These are phyloP conservation scores for Polychaeton citri DNA, from an alignment of 2,329 filamentous ascomycete species.

Conservation along the genomic window DNA sequence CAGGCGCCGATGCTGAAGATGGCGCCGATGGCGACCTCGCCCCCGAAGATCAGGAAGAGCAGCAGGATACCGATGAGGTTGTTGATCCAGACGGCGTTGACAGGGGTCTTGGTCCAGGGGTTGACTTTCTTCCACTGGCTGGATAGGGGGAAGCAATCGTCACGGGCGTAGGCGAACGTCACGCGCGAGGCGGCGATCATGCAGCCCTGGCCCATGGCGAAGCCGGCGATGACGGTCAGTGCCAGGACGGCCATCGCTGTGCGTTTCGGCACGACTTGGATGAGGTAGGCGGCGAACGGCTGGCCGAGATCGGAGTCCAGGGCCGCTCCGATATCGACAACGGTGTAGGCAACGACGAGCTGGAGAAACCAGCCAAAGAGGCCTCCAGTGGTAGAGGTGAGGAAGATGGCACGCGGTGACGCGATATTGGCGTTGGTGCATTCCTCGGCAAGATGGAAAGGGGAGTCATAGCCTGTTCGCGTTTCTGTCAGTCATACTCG, in stretches of 20 bases:
- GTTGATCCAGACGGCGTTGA: constrained; percentile 44
- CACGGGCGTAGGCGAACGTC: constrained; percentile 43
- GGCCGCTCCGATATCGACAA: constrained; percentile 47
- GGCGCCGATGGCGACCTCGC: constrained; percentile 38
- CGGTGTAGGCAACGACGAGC: constrained; percentile 59
- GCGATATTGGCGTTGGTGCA: constrained; percentile 38
- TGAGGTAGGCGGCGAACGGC: constrained; percentile 56
- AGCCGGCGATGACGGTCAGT: constrained; percentile 55
- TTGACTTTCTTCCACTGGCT: constrained; percentile 38
- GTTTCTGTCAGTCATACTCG: neutral
- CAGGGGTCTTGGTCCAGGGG: constrained; percentile 36
- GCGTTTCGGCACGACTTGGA: constrained; percentile 49
- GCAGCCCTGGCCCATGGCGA: constrained; percentile 57
- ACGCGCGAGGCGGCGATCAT: constrained; percentile 41
- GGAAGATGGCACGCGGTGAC: constrained; percentile 42
- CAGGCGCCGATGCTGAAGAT: constrained; percentile 44
- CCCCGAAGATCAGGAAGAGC: constrained; percentile 49
- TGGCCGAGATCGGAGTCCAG: constrained; percentile 51
- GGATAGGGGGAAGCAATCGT: constrained; percentile 36
- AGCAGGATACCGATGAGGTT: constrained; percentile 46
- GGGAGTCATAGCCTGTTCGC: constrained; percentile 32
- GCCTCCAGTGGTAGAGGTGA: constrained; percentile 54
- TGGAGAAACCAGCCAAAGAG: constrained; percentile 61
- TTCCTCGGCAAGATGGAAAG: constrained; percentile 38
- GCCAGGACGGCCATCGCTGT: constrained; percentile 49